Evolutionary conservation across 148 eudicot species (phyloP), one percentile per base, ranked within the genome.

Genomic region (Chenopodium berlandieri): DNA sequence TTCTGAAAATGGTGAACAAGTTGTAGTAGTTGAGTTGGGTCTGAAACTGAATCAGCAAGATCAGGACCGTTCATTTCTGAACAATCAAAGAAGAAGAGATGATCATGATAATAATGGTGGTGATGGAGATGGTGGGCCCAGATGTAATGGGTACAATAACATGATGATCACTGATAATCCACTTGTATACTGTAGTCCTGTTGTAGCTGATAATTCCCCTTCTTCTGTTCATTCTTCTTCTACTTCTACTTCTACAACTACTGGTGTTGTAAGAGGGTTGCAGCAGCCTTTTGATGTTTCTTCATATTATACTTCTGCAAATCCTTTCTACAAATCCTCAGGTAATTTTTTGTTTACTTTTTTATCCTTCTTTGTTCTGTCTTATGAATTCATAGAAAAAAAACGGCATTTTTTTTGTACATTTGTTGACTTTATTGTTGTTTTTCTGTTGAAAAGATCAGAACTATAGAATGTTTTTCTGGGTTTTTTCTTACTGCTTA

Each of bases 231-330:
- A 71, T 71, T 71, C 30, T 73, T 73, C 74, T 71, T 32, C 73
- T 31, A 27, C 71, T 30, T 54, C 76, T 48, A 77, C 50, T 13
- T 60, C 81, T 40, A 40, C 77, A 71, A 64, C 63, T 54, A 71
- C 70, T 75, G n/a, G 77, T 44, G 17, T 34, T 84, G 64, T 71
- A 68, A 84, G 79, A 46, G 46, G 40, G 65, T 76, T 82, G 73
- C 91, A 85, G 86, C 83, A 85, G 86, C 83, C 88, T 85, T 88
- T 88, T 87, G 89, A 84, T 87, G 82, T 81, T 84, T 84, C 86
- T 71, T 75, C 65, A 4, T 81, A 54, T 54, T 79, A 81, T 66
- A 4, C 75, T 66, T 27, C 86, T 75, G 23, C 81, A 1, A 52
- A 79, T 80, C 76, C 83, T 66, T 60, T 72, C 85, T 71, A 79